Evolutionary conservation across 306 rosid species (phyloP).

Genomic region (Pachyrhizus erosus): DNA sequence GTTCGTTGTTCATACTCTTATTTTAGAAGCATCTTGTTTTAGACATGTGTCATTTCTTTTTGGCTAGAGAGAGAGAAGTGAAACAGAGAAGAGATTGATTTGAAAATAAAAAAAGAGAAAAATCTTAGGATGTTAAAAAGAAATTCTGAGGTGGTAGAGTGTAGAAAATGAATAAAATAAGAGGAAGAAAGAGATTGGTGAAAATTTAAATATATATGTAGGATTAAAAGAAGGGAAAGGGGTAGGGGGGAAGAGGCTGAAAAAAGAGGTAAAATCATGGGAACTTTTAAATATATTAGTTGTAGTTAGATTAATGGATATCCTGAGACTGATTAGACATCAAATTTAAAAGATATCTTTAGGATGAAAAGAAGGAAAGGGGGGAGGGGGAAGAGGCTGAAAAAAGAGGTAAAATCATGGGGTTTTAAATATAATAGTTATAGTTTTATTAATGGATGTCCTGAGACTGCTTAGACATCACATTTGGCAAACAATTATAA

Average conservation of each 20-base stretch:
- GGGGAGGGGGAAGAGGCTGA: not conserved
- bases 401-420: not conserved
- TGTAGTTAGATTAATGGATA: constrained; percentile 27
- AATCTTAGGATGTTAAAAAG: constrained; percentile 10
- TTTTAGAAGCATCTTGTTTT: constrained; percentile 8
- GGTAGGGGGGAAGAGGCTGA: not conserved
- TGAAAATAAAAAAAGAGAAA: not conserved
- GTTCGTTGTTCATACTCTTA: constrained; percentile 27
- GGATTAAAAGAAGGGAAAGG: not conserved
- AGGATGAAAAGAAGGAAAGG: constrained; percentile 2
- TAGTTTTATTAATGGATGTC: constrained; percentile 26
- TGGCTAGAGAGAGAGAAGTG: constrained; percentile 3
- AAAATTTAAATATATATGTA: not conserved
- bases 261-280: not conserved
- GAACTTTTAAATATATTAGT: not conserved
- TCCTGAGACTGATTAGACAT: not conserved
- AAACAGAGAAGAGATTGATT: not conserved
- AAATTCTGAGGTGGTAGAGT: not conserved
- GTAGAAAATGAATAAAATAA: not conserved
- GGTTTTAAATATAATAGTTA: not conserved
- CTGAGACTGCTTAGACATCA: not conserved
- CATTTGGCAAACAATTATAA: constrained; percentile 21
- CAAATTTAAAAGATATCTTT: not conserved
- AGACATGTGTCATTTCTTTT: not conserved
- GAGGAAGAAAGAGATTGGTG: constrained; percentile 10